These are phyloP conservation scores for Rhodotorula taiwanensis DNA, from an alignment of 768 basidiomycete genomes.

Conservation along the genomic window DNA sequence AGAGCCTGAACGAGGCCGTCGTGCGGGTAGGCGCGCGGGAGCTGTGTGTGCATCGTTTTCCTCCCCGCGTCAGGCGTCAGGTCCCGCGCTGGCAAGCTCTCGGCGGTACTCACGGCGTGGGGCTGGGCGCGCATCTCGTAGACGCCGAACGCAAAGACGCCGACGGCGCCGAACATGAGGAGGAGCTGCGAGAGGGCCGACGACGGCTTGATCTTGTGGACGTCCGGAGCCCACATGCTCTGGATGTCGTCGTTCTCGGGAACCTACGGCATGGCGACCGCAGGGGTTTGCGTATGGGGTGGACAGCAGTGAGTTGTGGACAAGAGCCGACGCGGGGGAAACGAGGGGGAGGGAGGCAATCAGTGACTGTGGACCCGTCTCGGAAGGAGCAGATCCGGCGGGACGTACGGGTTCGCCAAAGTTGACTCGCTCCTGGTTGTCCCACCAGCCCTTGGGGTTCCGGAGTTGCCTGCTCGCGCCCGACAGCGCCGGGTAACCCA, in stretches of 20 bases:
- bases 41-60: slow-evolving; percentile 1
- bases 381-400: no score
- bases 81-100: not conserved
- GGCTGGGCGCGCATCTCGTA: slow-evolving; percentile 11
- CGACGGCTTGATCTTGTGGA: slow-evolving; percentile 43
- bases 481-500: slow-evolving; percentile 47
- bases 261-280: slow-evolving; percentile 42
- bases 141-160: slow-evolving; percentile 27
- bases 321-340: not conserved
- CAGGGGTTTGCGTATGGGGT: no score
- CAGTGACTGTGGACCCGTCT: no score
- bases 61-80: not conserved
- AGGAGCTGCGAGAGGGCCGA: slow-evolving; percentile 43
- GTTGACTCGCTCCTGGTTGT: slow-evolving; percentile 47
- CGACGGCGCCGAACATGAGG: slow-evolving; percentile 42
- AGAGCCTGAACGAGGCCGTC: slow-evolving; percentile 32
- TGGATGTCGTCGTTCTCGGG: slow-evolving; percentile 48
- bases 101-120: slow-evolving; percentile 25
- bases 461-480: slow-evolving; percentile 43
- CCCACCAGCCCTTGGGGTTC: slow-evolving; percentile 46
- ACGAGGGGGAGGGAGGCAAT: not conserved
- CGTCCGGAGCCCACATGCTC: slow-evolving; percentile 48
- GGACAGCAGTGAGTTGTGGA: not conserved
- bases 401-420: slow-evolving; percentile 46
- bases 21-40: slow-evolving; percentile 33